Evolutionary conservation across 352 stramenopile species (phyloP), one percentile per base, ranked within the genome.

Genomic region (Globisporangium nagaii): DNA sequence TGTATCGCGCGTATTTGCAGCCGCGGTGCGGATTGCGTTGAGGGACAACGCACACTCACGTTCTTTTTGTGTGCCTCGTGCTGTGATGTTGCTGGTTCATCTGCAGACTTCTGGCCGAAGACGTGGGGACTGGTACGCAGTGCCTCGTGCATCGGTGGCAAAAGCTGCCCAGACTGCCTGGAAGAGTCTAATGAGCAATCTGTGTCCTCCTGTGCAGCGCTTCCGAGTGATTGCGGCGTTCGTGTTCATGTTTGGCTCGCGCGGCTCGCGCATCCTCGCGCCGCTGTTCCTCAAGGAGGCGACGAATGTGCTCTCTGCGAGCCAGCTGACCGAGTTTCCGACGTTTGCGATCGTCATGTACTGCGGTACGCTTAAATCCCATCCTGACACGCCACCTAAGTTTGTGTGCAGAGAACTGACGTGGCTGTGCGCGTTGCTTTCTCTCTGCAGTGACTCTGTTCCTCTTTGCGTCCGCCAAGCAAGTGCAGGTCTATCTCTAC

Each of bases 401-500:
- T n/a, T n/a, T n/a, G n/a, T n/a, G n/a, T n/a, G n/a, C n/a, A n/a
- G n/a, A n/a, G n/a, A 49, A 13, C 3, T 15, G 12, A n/a, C 6
- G 4, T 52, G 28, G n/a, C 11, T 51, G 19, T 55, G 12, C 27
- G 15, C 20, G 25, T 42, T 24, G 32, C 20, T n/a, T 58, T 19
- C 17, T 36, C 20, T 45, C 4, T 53, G 27, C 24, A 82, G 75
- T 75, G 27, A 71, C 70, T 40, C 60, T 83, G 12, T 89, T 91
- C 58, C 59, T 68, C 6, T 91, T 88, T 34, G 84, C 84, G 2
- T 74, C 77, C n/a, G 83, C 97, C 42, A 98, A 98, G 67, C 95
- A 99, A 65, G 59, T 89, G 45, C 95, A 99, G 58, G 93, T 73
- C 20, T 87, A 98, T 22, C 65, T 98, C 35, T 95, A 94, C 62